Base-by-base conservation (phyloP, 768 basidiomycete species). In the Lactarius tabidus region DNA sequence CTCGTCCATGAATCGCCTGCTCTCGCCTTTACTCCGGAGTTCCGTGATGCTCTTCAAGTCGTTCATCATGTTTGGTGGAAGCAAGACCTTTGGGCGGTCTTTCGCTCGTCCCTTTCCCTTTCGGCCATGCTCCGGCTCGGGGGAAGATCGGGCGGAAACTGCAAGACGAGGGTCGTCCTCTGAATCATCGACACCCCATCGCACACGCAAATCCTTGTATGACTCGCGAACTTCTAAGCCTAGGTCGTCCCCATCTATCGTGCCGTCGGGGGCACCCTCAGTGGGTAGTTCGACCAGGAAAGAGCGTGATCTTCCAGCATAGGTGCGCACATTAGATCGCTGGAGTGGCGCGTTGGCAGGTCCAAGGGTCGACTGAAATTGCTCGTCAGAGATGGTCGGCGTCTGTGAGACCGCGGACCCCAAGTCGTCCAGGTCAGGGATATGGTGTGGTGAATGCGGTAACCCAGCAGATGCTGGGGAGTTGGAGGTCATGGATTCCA, bases 21-120 rank as follows among this genome's bases (percentile, higher is more conserved):
- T 86, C 75, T 93, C 90, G 15, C 92, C 92, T 73, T 90, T 90
- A 71, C 83, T 89, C 62, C 91, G 77, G 43, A 93, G 78, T 67
- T 93, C 91, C 0, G 89, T 88, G 52, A 93, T 90, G 65, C 89
- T 91, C 75, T 88, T 89, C 57, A 90, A 71, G 38, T 89, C 86
- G 67, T 90, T 89, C 79, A 85, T 85, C 83, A 87, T 84, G 15
- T 83, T 84, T 17, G 75, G 72, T 1, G 85, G 78, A n/a, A 86
- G 74, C 0, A 74, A 67, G 0, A 67, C 68, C 6, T 71, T 71
- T 35, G 70, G 71, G 12, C 57, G 57, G 23, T 54, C 66, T 55
- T 69, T 72, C 12, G 72, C 74, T 60, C 75, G 81, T 12, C 73
- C 74, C 71, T 80, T 79, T 10, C 75, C 68, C 38, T 75, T 74